These are phyloP conservation scores for Antrodiella citrinella DNA, from an alignment of 768 basidiomycete genomes.

Conservation along the genomic window DNA sequence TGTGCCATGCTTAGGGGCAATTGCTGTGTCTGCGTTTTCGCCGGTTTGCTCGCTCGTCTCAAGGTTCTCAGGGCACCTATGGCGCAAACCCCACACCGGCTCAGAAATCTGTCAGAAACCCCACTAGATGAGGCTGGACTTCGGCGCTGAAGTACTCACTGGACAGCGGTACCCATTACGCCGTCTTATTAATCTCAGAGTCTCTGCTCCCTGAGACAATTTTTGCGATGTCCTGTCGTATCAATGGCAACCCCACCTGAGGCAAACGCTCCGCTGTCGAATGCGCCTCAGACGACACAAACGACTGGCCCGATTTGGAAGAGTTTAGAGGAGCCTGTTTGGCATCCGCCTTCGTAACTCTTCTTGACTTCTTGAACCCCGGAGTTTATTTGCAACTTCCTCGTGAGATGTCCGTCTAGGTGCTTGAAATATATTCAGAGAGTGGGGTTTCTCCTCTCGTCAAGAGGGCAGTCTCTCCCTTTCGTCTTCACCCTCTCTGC, in stretches of 20 bases:
- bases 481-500: neutral
- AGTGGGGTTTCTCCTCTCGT: neutral
- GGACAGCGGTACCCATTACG: neutral
- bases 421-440: neutral
- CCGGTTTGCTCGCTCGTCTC: neutral
- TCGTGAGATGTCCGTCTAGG: neutral
- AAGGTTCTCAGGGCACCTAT: neutral
- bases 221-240: neutral
- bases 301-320: neutral
- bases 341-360: neutral
- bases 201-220: neutral
- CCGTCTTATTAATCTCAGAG: neutral
- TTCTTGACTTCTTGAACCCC: neutral
- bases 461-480: no score
- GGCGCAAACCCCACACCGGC: no score
- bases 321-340: neutral
- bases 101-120: no score
- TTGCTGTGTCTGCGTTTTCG: neutral
- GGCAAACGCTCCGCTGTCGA: neutral
- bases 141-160: no score
- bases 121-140: neutral
- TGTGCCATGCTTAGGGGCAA: neutral
- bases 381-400: neutral
- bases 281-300: neutral
- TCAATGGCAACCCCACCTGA: neutral